A percentile compares a stretch with the other conserved stretches of the same genome.
These are phyloP conservation scores for Catharanthus roseus DNA, from an alignment of 257 asterid species.

Conservation along the genomic window DNA sequence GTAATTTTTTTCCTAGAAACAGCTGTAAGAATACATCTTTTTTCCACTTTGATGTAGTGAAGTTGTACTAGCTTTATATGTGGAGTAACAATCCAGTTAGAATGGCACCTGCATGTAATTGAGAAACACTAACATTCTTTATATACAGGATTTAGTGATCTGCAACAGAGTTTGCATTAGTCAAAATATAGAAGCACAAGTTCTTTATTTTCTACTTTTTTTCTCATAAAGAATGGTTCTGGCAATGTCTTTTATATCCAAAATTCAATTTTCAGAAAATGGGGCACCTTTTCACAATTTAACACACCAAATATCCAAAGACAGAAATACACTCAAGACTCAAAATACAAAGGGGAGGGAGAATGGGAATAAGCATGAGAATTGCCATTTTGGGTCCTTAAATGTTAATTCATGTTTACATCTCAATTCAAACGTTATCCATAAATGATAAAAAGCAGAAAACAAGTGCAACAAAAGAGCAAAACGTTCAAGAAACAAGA, in stretches of 20 bases:
- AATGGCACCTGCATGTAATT: constrained; percentile 47
- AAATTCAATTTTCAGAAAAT: neutral
- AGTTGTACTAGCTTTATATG: constrained; percentile 37
- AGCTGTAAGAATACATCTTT: constrained; percentile 42
- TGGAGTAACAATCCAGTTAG: constrained; percentile 35
- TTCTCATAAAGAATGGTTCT: neutral
- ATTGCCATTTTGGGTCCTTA: neutral
- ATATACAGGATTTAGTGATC: neutral
- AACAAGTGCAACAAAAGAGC: constrained; percentile 1
- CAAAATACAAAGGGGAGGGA: neutral
- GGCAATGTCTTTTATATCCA: neutral
- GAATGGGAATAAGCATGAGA: neutral
- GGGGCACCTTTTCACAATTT: constrained; percentile 6
- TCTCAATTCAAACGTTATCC: neutral
- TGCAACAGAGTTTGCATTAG: neutral
- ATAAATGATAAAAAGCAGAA: neutral
- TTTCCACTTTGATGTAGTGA: constrained; percentile 37
- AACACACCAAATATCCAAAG: neutral
- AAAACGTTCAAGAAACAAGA: neutral
- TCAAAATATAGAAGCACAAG: neutral
- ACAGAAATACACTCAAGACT: neutral
- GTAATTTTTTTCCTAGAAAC: constrained; percentile 36
- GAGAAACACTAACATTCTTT: constrained; percentile 7
- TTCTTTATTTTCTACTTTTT: no score
- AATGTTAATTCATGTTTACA: neutral